Conservation (phyloP, 2,329 filamentous ascomycete species). For the Aureobasidium mangrovei region DNA sequence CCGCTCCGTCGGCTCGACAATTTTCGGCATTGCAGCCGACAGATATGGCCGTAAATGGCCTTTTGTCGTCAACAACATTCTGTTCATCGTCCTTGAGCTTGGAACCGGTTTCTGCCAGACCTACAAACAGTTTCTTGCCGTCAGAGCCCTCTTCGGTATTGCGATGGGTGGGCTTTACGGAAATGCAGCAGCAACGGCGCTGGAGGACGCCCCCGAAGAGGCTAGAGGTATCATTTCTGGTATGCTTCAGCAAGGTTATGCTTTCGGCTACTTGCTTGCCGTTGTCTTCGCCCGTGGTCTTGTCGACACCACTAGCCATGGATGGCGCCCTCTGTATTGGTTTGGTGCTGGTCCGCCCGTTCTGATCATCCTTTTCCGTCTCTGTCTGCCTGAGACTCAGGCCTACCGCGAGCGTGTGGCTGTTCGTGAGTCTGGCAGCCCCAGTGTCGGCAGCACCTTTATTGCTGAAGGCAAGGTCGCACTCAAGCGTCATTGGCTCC, state of each 20-base stretch:
- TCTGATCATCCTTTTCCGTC: constrained; percentile 65
- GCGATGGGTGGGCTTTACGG: constrained; percentile 30
- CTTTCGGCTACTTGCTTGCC: constrained; percentile 50
- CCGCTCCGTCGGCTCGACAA: constrained; percentile 24
- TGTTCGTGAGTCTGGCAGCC: constrained; percentile 46
- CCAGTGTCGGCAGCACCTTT: constrained; percentile 56
- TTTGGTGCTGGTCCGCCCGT: constrained; percentile 74
- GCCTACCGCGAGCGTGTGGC: constrained; percentile 57
- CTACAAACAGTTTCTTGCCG: constrained; percentile 29
- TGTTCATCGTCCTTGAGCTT: constrained; percentile 32
- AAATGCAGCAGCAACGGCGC: constrained; percentile 30
- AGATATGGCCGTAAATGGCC: constrained; percentile 28
- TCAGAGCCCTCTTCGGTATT: constrained; percentile 29
- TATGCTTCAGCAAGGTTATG: constrained; percentile 31
- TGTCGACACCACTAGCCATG: constrained; percentile 63
- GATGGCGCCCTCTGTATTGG: constrained; percentile 78
- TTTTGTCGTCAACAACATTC: constrained; percentile 28
- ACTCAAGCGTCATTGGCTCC: constrained; percentile 64
- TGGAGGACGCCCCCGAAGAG: constrained; percentile 32
- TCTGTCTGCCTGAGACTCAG: constrained; percentile 67
- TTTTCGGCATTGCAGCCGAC: constrained; percentile 25
- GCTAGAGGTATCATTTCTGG: constrained; percentile 32
- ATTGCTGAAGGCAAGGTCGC: constrained; percentile 67
- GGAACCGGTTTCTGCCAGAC: constrained; percentile 31
- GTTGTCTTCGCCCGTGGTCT: constrained; percentile 52